Evolutionary conservation across 495 filamentous ascomycete genomes (phyloP).

Genomic region (Entonaema liquescens): DNA sequence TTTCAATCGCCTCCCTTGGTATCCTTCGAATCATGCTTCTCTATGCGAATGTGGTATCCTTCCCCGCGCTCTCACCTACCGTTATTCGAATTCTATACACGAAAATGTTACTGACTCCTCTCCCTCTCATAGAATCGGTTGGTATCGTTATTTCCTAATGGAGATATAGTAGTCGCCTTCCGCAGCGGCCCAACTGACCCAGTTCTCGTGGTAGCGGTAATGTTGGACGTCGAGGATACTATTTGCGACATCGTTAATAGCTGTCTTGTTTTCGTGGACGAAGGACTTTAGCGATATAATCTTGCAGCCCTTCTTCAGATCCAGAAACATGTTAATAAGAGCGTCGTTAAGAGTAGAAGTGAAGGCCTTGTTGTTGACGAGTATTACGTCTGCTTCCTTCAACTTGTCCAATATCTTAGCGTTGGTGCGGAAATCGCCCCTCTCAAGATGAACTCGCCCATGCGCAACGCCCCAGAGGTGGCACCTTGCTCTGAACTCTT

Average conservation of each 20-base stretch:
- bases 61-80: slow-evolving; percentile 19
- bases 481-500: slow-evolving; percentile 85
- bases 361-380: slow-evolving; percentile 98
- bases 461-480: slow-evolving; percentile 86
- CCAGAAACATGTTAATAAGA: slow-evolving; percentile 89
- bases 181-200: slow-evolving; percentile 91
- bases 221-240: slow-evolving; percentile 75
- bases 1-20: slow-evolving; percentile 24
- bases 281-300: slow-evolving; percentile 88
- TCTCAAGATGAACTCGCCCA: slow-evolving; percentile 80
- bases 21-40: slow-evolving; percentile 33
- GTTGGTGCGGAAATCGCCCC: slow-evolving; percentile 85
- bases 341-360: slow-evolving; percentile 83
- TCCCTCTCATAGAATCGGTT: neutral
- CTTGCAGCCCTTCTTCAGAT: slow-evolving; percentile 89
- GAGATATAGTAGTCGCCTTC: slow-evolving; percentile 88
- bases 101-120: slow-evolving; percentile 13
- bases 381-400: slow-evolving; percentile 85
- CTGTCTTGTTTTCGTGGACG: slow-evolving; percentile 75
- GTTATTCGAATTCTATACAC: slow-evolving; percentile 24
- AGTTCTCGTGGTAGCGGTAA: slow-evolving; percentile 78
- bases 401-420: slow-evolving; percentile 73
- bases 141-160: slow-evolving; percentile 70
- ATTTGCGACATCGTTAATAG: slow-evolving; percentile 78
- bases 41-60: slow-evolving; percentile 44